Percentiles rank a stretch among this genome's conserved stretches.
Conservation (phyloP, 805 yeast species). For the Suhomyces canberraensis region DNA sequence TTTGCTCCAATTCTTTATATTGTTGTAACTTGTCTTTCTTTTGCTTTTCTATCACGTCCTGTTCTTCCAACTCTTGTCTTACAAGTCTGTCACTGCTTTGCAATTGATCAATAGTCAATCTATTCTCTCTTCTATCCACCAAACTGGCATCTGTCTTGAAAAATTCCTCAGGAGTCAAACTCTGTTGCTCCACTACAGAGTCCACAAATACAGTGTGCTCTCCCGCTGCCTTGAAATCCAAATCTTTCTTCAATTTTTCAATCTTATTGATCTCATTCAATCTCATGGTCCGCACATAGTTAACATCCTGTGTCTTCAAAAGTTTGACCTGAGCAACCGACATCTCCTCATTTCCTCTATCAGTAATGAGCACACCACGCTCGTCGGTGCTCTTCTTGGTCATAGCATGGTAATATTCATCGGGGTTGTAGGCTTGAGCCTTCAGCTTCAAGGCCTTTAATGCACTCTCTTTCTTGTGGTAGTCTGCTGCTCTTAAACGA, state of each 20-base stretch:
- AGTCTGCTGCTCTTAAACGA: conserved; percentile 51
- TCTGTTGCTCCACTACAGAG: conserved; percentile 47
- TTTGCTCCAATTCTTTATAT: conserved; percentile 55
- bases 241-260: conserved; percentile 48
- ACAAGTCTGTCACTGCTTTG: conserved; percentile 34
- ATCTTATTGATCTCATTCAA: conserved; percentile 66
- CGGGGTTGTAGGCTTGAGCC: conserved; percentile 77
- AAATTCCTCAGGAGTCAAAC: conserved; percentile 59
- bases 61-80: conserved; percentile 28
- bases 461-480: conserved; percentile 57
- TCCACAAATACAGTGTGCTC: conserved; percentile 87
- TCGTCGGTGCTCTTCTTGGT: conserved; percentile 62
- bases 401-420: conserved; percentile 97
- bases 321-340: conserved; percentile 75
- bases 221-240: conserved; percentile 58
- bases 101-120: conserved; percentile 62
- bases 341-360: conserved; percentile 60
- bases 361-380: conserved; percentile 63
- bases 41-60: conserved; percentile 27
- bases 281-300: conserved; percentile 76
- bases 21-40: conserved; percentile 59
- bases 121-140: conserved; percentile 64
- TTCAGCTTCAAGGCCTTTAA: conserved; percentile 71
- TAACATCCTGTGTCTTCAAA: conserved; percentile 86
- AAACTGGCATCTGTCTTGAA: conserved; percentile 70